These are phyloP conservation scores for Aspergillus costaricaensis DNA, from an alignment of 2,329 filamentous ascomycete species.

Conservation along the genomic window DNA sequence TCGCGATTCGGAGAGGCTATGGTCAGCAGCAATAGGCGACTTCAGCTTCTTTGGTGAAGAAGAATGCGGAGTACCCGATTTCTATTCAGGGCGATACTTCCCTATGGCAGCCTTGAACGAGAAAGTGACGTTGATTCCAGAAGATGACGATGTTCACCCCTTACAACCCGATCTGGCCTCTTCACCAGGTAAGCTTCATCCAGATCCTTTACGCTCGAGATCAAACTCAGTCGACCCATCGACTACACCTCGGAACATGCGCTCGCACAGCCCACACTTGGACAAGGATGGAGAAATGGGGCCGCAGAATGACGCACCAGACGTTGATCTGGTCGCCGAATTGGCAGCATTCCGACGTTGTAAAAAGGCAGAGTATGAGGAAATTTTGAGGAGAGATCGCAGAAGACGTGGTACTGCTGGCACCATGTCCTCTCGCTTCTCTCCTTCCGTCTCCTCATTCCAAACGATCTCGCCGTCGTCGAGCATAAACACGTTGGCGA, in stretches of 20 bases:
- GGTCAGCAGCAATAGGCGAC: conserved; percentile 60
- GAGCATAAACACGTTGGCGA: conserved; percentile 10
- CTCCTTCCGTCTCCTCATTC: conserved; percentile 12
- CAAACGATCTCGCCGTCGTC: conserved; percentile 18
- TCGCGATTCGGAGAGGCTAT: conserved; percentile 60
- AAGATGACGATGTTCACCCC: conserved; percentile 29
- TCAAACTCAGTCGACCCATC: conserved; percentile 2
- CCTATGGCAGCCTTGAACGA: conserved; percentile 47
- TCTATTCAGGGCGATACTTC: conserved; percentile 47
- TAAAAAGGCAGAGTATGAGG: conserved; percentile 54
- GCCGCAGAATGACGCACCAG: conserved; percentile 18
- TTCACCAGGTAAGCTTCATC: conserved; percentile 15
- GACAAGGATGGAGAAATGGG: not conserved
- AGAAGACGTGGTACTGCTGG: conserved; percentile 30
- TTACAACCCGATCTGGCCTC: conserved; percentile 17
- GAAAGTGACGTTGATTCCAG: conserved; percentile 46
- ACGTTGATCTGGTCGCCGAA: conserved; percentile 55
- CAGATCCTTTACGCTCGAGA: conserved; percentile 1
- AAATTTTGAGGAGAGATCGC: conserved; percentile 29
- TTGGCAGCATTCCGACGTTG: conserved; percentile 57
- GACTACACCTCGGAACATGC: not conserved
- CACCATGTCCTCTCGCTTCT: conserved; percentile 19
- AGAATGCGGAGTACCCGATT: conserved; percentile 54
- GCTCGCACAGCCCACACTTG: not conserved
- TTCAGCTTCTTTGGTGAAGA: conserved; percentile 64